Conservation (phyloP, 164 flowering plant species). For the Tinospora cordifolia region DNA sequence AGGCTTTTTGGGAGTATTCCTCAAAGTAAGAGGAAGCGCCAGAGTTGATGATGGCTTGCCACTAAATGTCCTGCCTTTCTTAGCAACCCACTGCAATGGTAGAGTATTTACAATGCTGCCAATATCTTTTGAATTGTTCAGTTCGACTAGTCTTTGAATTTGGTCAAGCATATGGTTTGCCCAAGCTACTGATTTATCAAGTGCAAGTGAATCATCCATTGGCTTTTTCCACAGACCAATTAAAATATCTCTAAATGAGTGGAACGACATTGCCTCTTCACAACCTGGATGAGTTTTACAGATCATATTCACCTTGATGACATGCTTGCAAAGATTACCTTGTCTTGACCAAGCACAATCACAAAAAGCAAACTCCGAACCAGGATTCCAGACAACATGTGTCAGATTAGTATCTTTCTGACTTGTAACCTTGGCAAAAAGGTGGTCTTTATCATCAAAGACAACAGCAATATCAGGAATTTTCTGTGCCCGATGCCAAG, state of each 20-base stretch:
- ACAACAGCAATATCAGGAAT: constrained; percentile 59
- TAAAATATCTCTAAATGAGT: constrained; percentile 50
- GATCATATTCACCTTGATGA: constrained; percentile 81
- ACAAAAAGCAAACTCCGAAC: constrained; percentile 86
- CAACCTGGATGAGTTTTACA: constrained; percentile 33
- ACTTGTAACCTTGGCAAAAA: constrained; percentile 68
- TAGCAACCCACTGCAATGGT: constrained; percentile 69
- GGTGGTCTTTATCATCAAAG: constrained; percentile 42
- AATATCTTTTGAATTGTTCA: constrained; percentile 47
- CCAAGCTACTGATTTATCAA: constrained; percentile 78
- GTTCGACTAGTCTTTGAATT: constrained; percentile 61
- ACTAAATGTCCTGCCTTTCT: constrained; percentile 51
- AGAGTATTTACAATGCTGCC: constrained; percentile 52
- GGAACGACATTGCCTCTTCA: constrained; percentile 60
- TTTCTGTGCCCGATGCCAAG: constrained; percentile 79
- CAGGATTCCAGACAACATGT: constrained; percentile 81
- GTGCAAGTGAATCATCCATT: constrained; percentile 64
- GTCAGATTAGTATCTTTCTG: constrained; percentile 41
- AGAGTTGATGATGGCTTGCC: constrained; percentile 38
- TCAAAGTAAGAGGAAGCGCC: constrained; percentile 34
- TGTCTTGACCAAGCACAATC: constrained; percentile 89
- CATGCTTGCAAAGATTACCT: constrained; percentile 92
- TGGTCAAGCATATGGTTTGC: constrained; percentile 62
- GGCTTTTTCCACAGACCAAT: constrained; percentile 48
- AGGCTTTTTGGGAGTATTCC: constrained; percentile 17